Base-by-base conservation (phyloP, 495 filamentous ascomycete species). In the Aspergillus carlsbadensis region DNA sequence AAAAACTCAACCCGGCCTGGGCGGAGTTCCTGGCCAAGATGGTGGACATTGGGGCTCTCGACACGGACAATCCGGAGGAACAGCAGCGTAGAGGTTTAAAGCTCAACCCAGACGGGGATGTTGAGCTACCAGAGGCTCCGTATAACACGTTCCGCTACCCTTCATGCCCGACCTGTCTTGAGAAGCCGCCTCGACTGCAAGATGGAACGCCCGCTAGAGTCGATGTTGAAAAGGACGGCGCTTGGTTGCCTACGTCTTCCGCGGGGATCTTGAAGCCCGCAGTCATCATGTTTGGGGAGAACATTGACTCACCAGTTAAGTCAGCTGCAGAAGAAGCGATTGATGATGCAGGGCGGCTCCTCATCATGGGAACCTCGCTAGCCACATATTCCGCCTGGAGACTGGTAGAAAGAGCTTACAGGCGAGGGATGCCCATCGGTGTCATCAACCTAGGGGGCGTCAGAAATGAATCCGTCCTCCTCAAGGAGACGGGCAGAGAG, bases 351-450 rank as follows among this genome's bases (percentile, higher is more conserved):
- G 83, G 82, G 14, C 77, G 81, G 29, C 68, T 98, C 20, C 77
- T 98, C 26, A 81, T 98, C 14, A 66, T 97, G 13, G 94, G 92
- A 8, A 96, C 87, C 37, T 95, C 89, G 62, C 76, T 98, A 44
- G 94, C 94, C 8, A 97, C 94, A 0, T 97, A 92, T 69, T 96
- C 91, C 6, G 94, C 94, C 1, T 98, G 91, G 90, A 79, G 93
- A 57, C 67, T 98, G 35, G 91, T 87, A 7, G 92, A 89, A 77
- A 75, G 85, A 54, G 93, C 93, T 8, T 87, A 87, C 56, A 87
- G 91, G 59, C 77, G 81, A 60, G 87, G 86, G 8, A 92, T 92
- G 84, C 87, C 91, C 3, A 86, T 98, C 66, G 93, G 83, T 0
- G 84, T 95, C 46, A 74, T 96, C 51, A 96, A 93, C 64, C 72